Percentiles rank a stretch among this genome's conserved stretches.
These are phyloP conservation scores for Calonectria pseudoreteaudii DNA, from an alignment of 2,329 filamentous ascomycete genomes.

Conservation along the genomic window DNA sequence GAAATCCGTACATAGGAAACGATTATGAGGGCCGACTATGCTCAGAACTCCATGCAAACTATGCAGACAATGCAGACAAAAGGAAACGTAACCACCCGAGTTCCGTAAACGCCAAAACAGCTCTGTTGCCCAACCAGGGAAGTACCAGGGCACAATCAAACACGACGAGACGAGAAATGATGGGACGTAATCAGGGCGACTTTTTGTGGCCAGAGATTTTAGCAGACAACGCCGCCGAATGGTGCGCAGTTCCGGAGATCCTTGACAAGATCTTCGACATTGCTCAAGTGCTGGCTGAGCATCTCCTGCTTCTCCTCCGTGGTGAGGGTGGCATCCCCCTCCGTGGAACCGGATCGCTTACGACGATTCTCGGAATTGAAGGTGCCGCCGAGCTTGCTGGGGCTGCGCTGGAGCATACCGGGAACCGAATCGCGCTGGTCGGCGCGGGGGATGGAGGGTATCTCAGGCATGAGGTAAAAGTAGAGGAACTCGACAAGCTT, in stretches of 20 bases:
- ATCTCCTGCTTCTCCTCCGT: conserved; percentile 87
- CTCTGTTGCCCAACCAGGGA: conserved; percentile 6
- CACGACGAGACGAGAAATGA: neutral
- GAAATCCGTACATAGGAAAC: conserved; percentile 34
- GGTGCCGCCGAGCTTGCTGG: conserved; percentile 74
- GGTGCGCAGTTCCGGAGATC: conserved; percentile 85
- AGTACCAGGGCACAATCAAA: neutral
- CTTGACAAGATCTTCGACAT: conserved; percentile 86
- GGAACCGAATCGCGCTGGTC: conserved; percentile 59
- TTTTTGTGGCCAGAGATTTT: conserved; percentile 7
- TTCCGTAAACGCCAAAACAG: conserved; percentile 33
- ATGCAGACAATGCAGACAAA: conserved; percentile 19
- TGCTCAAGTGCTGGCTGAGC: conserved; percentile 81
- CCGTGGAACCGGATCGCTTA: conserved; percentile 49
- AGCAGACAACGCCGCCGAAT: conserved; percentile 72
- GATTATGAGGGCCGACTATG: conserved; percentile 35
- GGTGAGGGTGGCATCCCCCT: conserved; percentile 61
- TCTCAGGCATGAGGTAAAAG: conserved; percentile 98
- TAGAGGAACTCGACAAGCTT: conserved; percentile 98
- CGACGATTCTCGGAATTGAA: conserved; percentile 55
- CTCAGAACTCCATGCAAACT: conserved; percentile 41
- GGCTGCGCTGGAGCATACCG: conserved; percentile 72
- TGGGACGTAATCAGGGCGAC: neutral
- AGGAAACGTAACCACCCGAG: conserved; percentile 14
- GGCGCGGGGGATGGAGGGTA: conserved; percentile 67